A percentile compares a stretch with the other conserved stretches of the same genome.
Conservation (phyloP, 2,329 filamentous ascomycete genomes). For the Metarhizium guizhouense region DNA sequence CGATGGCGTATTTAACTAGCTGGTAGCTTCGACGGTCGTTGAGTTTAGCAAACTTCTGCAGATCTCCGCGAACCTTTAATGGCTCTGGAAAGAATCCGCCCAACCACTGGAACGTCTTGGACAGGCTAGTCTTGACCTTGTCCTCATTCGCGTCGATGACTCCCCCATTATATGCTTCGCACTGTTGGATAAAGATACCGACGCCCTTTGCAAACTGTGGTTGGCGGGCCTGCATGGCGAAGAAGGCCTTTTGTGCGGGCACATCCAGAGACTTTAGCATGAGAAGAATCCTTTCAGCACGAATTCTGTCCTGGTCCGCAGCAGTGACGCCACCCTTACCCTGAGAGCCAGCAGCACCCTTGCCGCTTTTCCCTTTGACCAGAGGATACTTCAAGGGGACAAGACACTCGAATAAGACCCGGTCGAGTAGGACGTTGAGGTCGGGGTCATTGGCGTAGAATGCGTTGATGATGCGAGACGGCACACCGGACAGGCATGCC, state of each 20-base stretch:
- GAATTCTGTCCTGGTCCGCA: slow-evolving; percentile 63
- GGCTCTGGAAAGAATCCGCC: slow-evolving; percentile 69
- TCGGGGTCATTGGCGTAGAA: slow-evolving; percentile 87
- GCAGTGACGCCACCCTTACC: slow-evolving; percentile 33
- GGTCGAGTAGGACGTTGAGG: slow-evolving; percentile 75
- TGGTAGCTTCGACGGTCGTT: slow-evolving; percentile 88
- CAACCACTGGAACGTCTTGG: slow-evolving; percentile 64
- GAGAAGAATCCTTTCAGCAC: slow-evolving; percentile 76
- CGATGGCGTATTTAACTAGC: slow-evolving; percentile 77
- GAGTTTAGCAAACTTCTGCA: slow-evolving; percentile 83
- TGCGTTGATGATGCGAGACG: slow-evolving; percentile 75
- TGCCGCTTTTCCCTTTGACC: slow-evolving; percentile 48
- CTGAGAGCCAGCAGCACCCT: slow-evolving; percentile 50
- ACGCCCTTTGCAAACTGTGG: slow-evolving; percentile 65
- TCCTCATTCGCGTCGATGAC: slow-evolving; percentile 66
- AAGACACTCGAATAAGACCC: slow-evolving; percentile 77
- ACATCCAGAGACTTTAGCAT: slow-evolving; percentile 70
- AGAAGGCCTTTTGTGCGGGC: slow-evolving; percentile 78
- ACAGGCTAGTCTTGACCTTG: slow-evolving; percentile 60
- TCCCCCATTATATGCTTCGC: slow-evolving; percentile 83
- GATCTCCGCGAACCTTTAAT: slow-evolving; percentile 60
- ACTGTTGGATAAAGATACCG: slow-evolving; percentile 69
- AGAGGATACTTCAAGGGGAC: slow-evolving; percentile 84
- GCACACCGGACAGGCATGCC: slow-evolving; percentile 69
- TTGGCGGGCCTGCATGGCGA: slow-evolving; percentile 74